Percentiles rank a stretch among this genome's conserved stretches.
Evolutionary conservation across 2,329 filamentous ascomycete species (phyloP).

Genomic region (Beauveria australis): DNA sequence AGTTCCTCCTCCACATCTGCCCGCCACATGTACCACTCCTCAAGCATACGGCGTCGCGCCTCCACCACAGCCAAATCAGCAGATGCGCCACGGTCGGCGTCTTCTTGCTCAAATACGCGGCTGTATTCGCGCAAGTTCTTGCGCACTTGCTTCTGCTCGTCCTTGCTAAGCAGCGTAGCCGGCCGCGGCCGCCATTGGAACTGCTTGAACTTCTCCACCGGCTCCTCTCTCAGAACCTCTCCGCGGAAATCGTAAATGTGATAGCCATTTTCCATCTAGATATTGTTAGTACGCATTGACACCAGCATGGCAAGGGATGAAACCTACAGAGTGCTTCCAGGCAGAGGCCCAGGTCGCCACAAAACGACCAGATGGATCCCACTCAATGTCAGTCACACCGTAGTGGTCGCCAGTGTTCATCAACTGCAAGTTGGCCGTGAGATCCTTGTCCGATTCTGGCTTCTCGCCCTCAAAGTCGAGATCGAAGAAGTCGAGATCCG

Average conservation of each 20-base stretch:
- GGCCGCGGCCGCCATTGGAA: conserved; percentile 91
- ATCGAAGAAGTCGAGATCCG: conserved; percentile 95
- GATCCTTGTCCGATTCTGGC: conserved; percentile 83
- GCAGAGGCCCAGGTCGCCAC: conserved; percentile 87
- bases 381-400: conserved; percentile 94
- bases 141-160: conserved; percentile 95
- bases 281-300: conserved; percentile 9
- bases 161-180: conserved; percentile 82
- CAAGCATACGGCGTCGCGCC: conserved; percentile 68
- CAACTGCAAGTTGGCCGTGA: conserved; percentile 88
- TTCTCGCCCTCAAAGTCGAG: conserved; percentile 97
- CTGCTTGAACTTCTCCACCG: conserved; percentile 96
- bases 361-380: conserved; percentile 93
- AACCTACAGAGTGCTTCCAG: conserved; percentile 89
- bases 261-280: conserved; percentile 97
- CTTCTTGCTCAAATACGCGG: conserved; percentile 89
- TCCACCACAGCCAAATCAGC: conserved; percentile 93
- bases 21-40: conserved; percentile 86
- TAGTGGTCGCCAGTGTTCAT: conserved; percentile 96
- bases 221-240: conserved; percentile 79
- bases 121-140: conserved; percentile 98
- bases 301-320: background rate
- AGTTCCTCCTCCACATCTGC: conserved; percentile 64
- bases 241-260: conserved; percentile 97
- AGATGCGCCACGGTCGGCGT: conserved; percentile 84